Evolutionary conservation across 2,329 filamentous ascomycete species (phyloP).

Genomic region (Tolypocladium sp.): DNA sequence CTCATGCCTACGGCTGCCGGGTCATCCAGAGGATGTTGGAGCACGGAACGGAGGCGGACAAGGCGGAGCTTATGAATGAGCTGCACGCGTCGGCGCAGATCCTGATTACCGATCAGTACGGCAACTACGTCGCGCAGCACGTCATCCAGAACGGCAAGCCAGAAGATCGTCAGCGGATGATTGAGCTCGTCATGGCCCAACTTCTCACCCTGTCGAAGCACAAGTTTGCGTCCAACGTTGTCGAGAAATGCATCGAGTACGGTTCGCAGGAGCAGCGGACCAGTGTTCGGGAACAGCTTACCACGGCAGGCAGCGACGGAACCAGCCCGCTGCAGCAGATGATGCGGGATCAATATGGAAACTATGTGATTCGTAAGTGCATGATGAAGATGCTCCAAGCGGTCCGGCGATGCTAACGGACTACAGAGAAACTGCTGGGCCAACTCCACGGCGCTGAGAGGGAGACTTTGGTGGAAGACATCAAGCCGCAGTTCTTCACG

Average conservation of each 20-base stretch:
- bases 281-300: slow-evolving; percentile 57
- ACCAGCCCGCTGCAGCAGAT: slow-evolving; percentile 63
- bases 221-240: slow-evolving; percentile 95
- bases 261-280: slow-evolving; percentile 61
- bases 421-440: slow-evolving; percentile 67
- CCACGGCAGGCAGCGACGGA: slow-evolving; percentile 51
- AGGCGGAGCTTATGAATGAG: slow-evolving; percentile 64
- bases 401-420: slow-evolving; percentile 14
- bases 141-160: slow-evolving; percentile 71
- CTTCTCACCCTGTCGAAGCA: slow-evolving; percentile 77
- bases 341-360: slow-evolving; percentile 87
- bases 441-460: slow-evolving; percentile 52
- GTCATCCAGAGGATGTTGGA: slow-evolving; percentile 91
- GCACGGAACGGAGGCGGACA: slow-evolving; percentile 64
- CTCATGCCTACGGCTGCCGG: slow-evolving; percentile 80
- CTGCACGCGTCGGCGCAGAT: slow-evolving; percentile 62
- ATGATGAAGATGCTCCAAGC: neutral
- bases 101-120: slow-evolving; percentile 79
- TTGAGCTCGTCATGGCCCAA: slow-evolving; percentile 62
- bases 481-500: slow-evolving; percentile 51
- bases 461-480: slow-evolving; percentile 50
- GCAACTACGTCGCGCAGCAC: slow-evolving; percentile 95
- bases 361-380: slow-evolving; percentile 88
- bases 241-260: slow-evolving; percentile 79
- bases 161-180: slow-evolving; percentile 64